Conservation (phyloP, 495 filamentous ascomycete genomes). For the Gamarada debralockiae region DNA sequence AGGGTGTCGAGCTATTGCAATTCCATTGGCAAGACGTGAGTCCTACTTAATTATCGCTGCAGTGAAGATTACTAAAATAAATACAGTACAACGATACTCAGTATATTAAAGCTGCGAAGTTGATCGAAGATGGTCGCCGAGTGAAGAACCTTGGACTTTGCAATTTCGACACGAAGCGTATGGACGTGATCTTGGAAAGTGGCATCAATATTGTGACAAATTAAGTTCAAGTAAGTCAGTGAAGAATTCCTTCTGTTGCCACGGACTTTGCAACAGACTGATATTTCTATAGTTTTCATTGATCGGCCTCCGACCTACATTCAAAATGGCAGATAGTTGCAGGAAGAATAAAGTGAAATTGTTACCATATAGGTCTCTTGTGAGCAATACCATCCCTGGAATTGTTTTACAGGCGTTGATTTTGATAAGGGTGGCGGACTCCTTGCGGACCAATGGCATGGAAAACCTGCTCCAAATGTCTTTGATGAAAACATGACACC, state of each 20-base stretch:
- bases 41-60: not conserved
- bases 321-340: constrained; percentile 34
- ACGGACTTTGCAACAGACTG: not conserved
- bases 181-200: constrained; percentile 31
- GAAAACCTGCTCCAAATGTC: constrained; percentile 30
- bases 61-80: not conserved
- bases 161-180: constrained; percentile 40
- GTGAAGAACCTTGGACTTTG: constrained; percentile 35
- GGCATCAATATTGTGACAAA: constrained; percentile 35
- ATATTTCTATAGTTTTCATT: constrained; percentile 34
- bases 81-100: constrained; percentile 34
- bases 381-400: constrained; percentile 6
- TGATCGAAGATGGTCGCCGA: constrained; percentile 29
- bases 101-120: constrained; percentile 33
- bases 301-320: constrained; percentile 34
- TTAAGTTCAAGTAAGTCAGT: constrained; percentile 35
- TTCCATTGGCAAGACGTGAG: constrained; percentile 45
- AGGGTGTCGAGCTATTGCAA: constrained; percentile 38
- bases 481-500: constrained; percentile 37
- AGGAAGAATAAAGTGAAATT: constrained; percentile 36
- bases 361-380: constrained; percentile 41
- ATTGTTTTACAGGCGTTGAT: not conserved
- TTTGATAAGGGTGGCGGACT: constrained; percentile 35
- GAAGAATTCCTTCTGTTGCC: not conserved
- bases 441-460: constrained; percentile 36